A percentile compares a stretch with the other conserved stretches of the same genome.
Evolutionary conservation across 164 flowering plant species (phyloP).

Genomic region (Berberis vulgaris): DNA sequence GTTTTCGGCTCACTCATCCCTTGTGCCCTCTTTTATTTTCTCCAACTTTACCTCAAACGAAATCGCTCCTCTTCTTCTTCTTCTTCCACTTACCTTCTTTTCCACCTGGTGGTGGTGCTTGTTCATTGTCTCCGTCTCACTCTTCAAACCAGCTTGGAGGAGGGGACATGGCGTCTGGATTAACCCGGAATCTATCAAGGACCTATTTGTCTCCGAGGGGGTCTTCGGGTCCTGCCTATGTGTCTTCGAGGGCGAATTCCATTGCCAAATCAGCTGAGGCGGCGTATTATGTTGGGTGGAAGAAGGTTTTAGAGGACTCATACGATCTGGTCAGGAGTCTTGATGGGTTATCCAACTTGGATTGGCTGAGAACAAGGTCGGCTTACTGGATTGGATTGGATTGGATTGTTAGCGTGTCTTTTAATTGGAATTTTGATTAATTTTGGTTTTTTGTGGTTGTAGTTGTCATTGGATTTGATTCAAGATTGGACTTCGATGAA

Average conservation of each 20-base stretch:
- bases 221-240: constrained; percentile 35
- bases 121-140: constrained; percentile 3
- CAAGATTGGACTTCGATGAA: constrained; percentile 57
- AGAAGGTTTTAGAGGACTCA: constrained; percentile 42
- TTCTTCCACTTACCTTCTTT: constrained; percentile 30
- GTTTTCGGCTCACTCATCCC: constrained; percentile 78
- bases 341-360: constrained; percentile 83
- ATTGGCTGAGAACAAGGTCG: constrained; percentile 66
- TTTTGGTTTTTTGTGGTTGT: constrained; percentile 17
- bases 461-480: constrained; percentile 79
- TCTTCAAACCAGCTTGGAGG: constrained; percentile 29
- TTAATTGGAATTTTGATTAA: constrained; percentile 7
- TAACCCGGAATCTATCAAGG: constrained; percentile 45
- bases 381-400: neutral
- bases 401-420: neutral
- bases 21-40: constrained; percentile 89
- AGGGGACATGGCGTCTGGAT: constrained; percentile 10
- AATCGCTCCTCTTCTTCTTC: constrained; percentile 33
- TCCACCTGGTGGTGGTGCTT: neutral
- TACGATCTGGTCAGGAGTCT: constrained; percentile 56
- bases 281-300: constrained; percentile 44
- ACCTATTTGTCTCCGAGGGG: constrained; percentile 45
- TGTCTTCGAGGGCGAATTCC: constrained; percentile 55
- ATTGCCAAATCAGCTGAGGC: constrained; percentile 37
- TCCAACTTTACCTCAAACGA: constrained; percentile 64